Evolutionary conservation across 1,139 yeast genomes (phyloP).

Genomic region (Yamadazyma conglobata): DNA sequence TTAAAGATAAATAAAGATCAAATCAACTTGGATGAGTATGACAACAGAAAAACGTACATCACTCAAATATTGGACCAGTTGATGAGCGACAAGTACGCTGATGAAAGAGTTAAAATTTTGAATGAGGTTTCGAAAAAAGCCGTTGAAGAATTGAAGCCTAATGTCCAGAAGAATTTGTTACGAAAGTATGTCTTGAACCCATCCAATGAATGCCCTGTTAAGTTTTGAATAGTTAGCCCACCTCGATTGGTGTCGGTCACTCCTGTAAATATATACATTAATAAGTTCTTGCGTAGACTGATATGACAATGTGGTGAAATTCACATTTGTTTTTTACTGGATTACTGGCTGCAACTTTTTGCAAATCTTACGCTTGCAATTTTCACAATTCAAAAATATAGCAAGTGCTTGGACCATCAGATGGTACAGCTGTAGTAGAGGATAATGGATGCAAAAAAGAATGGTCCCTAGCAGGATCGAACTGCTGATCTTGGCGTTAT

Average conservation of each 20-base stretch:
- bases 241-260: too few species aligned
- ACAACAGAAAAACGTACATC: constrained; percentile 29
- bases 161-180: constrained; percentile 37
- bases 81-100: constrained; percentile 26
- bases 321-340: too few species aligned
- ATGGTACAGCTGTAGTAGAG: too few species aligned
- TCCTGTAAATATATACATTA: too few species aligned
- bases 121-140: constrained; percentile 21
- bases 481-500: constrained; percentile 81
- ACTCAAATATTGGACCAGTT: constrained; percentile 31
- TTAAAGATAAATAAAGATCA: constrained; percentile 27
- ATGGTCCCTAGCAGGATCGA: constrained; percentile 86
- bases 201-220: constrained; percentile 36
- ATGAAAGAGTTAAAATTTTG: constrained; percentile 26
- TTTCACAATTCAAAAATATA: too few species aligned
- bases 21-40: constrained; percentile 21
- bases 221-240: too few species aligned
- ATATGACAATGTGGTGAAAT: too few species aligned
- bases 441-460: too few species aligned
- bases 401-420: too few species aligned
- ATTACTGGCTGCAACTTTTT: too few species aligned
- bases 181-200: constrained; percentile 40
- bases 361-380: too few species aligned
- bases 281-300: too few species aligned
- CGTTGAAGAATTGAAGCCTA: constrained; percentile 22